Evolutionary conservation across 345 rosid species (phyloP).

Genomic region (Bretschneidera sinensis): DNA sequence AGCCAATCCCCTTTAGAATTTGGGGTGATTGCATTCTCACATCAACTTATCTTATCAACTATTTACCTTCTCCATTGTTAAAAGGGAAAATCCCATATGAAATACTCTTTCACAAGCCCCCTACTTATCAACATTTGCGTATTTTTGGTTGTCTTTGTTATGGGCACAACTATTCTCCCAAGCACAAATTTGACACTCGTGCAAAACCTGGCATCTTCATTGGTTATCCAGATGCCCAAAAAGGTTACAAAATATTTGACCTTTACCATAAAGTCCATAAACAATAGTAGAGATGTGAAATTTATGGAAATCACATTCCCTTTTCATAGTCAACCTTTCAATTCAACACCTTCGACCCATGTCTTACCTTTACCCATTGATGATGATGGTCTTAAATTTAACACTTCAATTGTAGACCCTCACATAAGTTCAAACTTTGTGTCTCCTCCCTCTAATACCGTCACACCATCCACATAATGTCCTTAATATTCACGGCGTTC

Average conservation of each 20-base stretch:
- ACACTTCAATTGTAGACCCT: too few relatives aligned
- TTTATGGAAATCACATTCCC: too few relatives aligned
- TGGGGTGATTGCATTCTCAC: background rate
- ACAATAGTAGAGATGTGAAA: too few relatives aligned
- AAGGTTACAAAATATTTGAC: background rate
- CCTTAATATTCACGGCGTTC: too few relatives aligned
- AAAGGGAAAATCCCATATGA: background rate
- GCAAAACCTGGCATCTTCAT: background rate
- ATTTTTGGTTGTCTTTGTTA: constrained; percentile 2
- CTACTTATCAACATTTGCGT: background rate
- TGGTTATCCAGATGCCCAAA: background rate
- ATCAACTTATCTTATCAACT: background rate
- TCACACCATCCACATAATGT: too few relatives aligned
- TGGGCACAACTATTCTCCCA: background rate
- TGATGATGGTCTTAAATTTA: too few relatives aligned
- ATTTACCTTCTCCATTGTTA: background rate
- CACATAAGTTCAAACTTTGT: too few relatives aligned
- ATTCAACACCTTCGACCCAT: too few relatives aligned
- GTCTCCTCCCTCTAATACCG: too few relatives aligned
- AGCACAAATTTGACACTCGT: background rate
- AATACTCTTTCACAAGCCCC: background rate
- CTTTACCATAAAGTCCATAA: too few relatives aligned
- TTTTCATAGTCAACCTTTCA: too few relatives aligned
- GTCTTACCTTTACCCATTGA: too few relatives aligned
- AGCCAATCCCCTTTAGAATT: background rate